Conservation (phyloP, 2,329 filamentous ascomycete species). For the Claviceps paspali region DNA sequence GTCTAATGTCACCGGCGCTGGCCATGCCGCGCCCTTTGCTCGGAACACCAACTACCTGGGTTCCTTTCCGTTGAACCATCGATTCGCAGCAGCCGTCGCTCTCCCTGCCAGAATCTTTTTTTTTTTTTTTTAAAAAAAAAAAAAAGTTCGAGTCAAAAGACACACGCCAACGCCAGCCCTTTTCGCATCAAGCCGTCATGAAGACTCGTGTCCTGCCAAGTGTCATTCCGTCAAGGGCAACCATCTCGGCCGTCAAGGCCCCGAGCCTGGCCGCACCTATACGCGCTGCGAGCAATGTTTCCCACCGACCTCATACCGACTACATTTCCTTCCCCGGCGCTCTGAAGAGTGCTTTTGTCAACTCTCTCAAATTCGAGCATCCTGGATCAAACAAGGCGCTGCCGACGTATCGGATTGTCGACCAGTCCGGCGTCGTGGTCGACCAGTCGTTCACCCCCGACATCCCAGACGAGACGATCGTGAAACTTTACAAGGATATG, state of each 20-base stretch:
- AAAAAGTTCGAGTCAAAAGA: too few relatives aligned
- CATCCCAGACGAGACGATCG: conserved; percentile 46
- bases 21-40: too few relatives aligned
- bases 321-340: conserved; percentile 79
- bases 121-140: too few relatives aligned
- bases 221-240: conserved; percentile 14
- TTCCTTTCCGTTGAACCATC: too few relatives aligned
- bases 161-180: too few relatives aligned
- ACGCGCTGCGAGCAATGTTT: conserved; percentile 33
- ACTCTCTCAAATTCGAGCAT: conserved; percentile 58
- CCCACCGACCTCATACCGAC: conserved; percentile 39
- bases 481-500: conserved; percentile 52
- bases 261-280: conserved; percentile 10
- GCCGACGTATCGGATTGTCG: conserved; percentile 81
- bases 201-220: conserved; percentile 18
- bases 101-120: too few relatives aligned
- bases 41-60: too few relatives aligned
- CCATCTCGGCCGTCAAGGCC: conserved; percentile 9
- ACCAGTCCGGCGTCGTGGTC: conserved; percentile 73
- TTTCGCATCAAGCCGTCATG: conserved; percentile 12
- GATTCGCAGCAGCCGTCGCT: too few relatives aligned
- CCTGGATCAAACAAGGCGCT: conserved; percentile 61
- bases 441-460: conserved; percentile 56
- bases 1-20: too few relatives aligned
- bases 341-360: conserved; percentile 84